phyloP scores from a whole-genome alignment of 805 yeast species.

The Cyberlindnera nakhonratchasimensis region DNA sequence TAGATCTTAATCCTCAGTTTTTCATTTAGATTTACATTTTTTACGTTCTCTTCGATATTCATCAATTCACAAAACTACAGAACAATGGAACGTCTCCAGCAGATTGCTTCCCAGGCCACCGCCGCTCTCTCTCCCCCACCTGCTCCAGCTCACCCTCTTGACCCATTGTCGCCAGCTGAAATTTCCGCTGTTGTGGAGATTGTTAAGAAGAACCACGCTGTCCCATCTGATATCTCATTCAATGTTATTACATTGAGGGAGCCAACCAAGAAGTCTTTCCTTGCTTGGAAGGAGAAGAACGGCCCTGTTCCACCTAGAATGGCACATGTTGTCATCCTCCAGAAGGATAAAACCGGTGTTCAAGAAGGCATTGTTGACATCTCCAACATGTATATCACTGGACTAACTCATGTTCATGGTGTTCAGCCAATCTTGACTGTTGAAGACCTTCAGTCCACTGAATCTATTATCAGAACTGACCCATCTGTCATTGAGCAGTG shows the following conservation, averaged over 20 bases:
- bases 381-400: conserved; percentile 42
- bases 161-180: conserved; percentile 65
- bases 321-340: conserved; percentile 62
- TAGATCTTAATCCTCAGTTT: neutral
- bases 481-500: conserved; percentile 73
- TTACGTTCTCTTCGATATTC: neutral
- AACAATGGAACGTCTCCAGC: conserved; percentile 61
- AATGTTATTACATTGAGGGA: conserved; percentile 70
- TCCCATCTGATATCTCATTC: conserved; percentile 44
- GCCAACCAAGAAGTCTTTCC: conserved; percentile 61
- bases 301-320: conserved; percentile 66
- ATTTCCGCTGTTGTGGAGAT: conserved; percentile 54
- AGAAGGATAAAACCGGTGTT: conserved; percentile 55
- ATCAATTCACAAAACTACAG: neutral
- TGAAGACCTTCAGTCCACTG: conserved; percentile 60
- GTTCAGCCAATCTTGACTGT: conserved; percentile 75
- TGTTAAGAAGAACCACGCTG: conserved; percentile 46
- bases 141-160: conserved; percentile 62
- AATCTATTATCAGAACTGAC: conserved; percentile 63
- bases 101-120: conserved; percentile 58
- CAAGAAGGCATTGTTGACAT: conserved; percentile 71
- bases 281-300: conserved; percentile 59
- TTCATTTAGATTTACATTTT: neutral
- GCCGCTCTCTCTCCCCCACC: conserved; percentile 53
- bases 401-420: conserved; percentile 48